Base-by-base conservation (phyloP, 2,329 filamentous ascomycete species). In the Lachnellula willkommii region DNA sequence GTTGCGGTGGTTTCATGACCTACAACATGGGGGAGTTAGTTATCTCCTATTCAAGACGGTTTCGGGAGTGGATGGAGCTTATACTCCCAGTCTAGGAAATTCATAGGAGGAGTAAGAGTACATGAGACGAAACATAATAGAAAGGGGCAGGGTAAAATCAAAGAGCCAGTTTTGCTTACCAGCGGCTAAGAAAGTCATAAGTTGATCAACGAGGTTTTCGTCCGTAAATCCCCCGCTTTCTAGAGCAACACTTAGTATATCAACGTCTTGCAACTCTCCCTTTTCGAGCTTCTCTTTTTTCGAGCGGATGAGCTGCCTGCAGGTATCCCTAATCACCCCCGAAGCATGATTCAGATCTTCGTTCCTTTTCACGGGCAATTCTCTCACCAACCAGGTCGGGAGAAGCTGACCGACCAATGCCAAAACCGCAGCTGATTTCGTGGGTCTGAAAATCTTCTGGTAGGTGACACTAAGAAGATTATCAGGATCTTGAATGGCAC, bases 241-340 rank as follows among this genome's bases (percentile, higher is more conserved):
- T 48, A 95, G 75, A 15, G 90, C 90, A 0, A 93, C 87, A 1
- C 87, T 90, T 36, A 95, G 76, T 56, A 96, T 94, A 69, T 95
- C 90, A 7, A 82, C 71, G 47, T 84, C 83, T 1, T 72, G 73
- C 24, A 72, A 71, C 57, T 79, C 74, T 57, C 79, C 76, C 57
- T 74, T 73, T 37, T 74, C 71, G 22, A 85, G 66, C 47, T 77
- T 76, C 5, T 72, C 76, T 65, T 86, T 85, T 75, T 95, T 95
- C 59, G 84, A 76, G 1, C 73, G 74, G 63, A 96, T 85, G 36
- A 96, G 77, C 46, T 87, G 77, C 1, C 78, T 76, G 60, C 89
- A 91, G 1, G 84, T 79, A 22, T 76, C 72, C 47, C 88, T 85
- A 66, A 94, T 85, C 47, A 79, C 75, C 6, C 68, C 66, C 8